Base-by-base conservation (phyloP, 148 eudicot genomes). In the Amaranthus palmeri region DNA sequence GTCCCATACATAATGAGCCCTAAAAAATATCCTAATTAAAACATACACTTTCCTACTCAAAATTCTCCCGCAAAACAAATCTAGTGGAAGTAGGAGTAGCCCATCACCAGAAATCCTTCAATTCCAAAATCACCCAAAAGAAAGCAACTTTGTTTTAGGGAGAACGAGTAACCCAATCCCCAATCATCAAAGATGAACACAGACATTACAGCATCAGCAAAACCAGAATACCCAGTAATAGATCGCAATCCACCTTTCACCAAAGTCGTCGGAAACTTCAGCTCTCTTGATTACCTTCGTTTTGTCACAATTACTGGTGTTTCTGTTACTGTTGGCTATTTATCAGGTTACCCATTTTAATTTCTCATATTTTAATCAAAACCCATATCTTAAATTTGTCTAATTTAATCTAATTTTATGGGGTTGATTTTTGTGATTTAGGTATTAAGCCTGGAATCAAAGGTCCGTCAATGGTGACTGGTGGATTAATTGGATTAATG, bases 171-270 rank as follows among this genome's bases (percentile, higher is more conserved):
- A 25, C 36, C 36, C 36, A 1, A 25, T 0, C 0, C 36, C 36
- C 36, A 25, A 25, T 25, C 36, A 25, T 25, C 36, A 25, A 85
- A 78, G 54, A 93, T 95, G 98, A 91, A 95, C 81, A 95, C 97
- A 45, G 98, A 93, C 67, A 93, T 93, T 14, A 93, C 97, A 41
- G 96, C 97, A 47, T 89, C 96, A 57, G 83, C 85, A 14, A 91
- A 89, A 78, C 98, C 98, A 0, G 93, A 91, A 54, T 95, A 88
- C 72, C 81, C 97, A 55, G 97, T 95, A 0, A 71, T 95, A 50
- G 98, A 95, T 86, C 98, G 98, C 14, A 95, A 91, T 64, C 98
- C 98, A 8, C 91, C 97, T 0, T 91, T 95, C 72, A 91, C 97
- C 0, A 95, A 87, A 71, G 88, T 95, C 67, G 96, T 93, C 48